Conservation (phyloP, 441 rosid genomes). For the Adansonia rubrostipa region DNA sequence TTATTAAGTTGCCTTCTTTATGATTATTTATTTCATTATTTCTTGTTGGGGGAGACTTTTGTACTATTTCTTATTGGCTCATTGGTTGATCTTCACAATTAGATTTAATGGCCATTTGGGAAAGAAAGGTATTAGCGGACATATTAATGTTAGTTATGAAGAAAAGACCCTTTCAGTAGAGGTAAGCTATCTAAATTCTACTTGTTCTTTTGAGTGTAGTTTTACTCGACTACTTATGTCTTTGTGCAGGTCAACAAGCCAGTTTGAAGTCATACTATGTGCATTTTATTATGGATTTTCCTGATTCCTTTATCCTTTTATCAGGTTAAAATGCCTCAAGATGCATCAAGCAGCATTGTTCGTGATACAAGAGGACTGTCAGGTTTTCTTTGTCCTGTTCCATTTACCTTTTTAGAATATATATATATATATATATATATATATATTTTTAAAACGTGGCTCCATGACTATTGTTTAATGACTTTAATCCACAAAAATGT, state of each 20-base stretch:
- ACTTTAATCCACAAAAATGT: not conserved
- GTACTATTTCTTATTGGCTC: slow-evolving; percentile 17
- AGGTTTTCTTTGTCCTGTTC: slow-evolving; percentile 51
- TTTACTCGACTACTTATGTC: not conserved
- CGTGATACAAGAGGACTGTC: slow-evolving; percentile 96
- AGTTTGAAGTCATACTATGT: not conserved
- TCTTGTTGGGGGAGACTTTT: slow-evolving; percentile 6
- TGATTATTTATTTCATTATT: slow-evolving; percentile 23
- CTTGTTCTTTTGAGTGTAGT: not conserved
- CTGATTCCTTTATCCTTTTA: slow-evolving; percentile 23
- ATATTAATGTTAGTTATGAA: slow-evolving; percentile 70
- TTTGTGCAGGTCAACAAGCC: slow-evolving; percentile 10
- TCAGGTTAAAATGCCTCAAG: slow-evolving; percentile 99
- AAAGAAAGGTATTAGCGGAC: slow-evolving; percentile 94
- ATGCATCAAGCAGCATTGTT: slow-evolving; percentile 72
- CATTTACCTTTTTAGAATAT: not conserved
- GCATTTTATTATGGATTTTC: not conserved
- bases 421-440: too few relatives aligned
- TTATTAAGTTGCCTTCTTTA: not conserved
- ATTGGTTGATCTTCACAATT: slow-evolving; percentile 32
- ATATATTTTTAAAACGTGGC: too few relatives aligned
- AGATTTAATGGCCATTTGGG: slow-evolving; percentile 89
- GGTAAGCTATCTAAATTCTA: slow-evolving; percentile 50
- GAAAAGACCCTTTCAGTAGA: slow-evolving; percentile 75
- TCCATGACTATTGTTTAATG: slow-evolving; percentile 17